phyloP scores from a whole-genome alignment of 805 yeast genomes.

The Yarrowia porcina region DNA sequence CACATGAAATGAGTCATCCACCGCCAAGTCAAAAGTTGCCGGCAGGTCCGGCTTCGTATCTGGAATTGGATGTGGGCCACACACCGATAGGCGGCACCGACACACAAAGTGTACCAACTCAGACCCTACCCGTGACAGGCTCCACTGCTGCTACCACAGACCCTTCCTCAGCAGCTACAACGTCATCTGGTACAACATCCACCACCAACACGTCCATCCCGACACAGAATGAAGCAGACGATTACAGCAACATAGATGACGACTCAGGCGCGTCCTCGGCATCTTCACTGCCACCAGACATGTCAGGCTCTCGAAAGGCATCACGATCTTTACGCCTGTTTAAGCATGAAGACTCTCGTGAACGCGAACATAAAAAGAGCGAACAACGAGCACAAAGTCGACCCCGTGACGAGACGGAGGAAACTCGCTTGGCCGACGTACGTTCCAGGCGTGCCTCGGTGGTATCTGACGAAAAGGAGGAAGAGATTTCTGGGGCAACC shows the following conservation, averaged over 20 bases:
- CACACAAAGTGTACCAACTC: not conserved
- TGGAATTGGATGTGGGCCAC: conserved; percentile 22
- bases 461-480: conserved; percentile 31
- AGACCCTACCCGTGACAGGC: not conserved
- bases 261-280: conserved; percentile 1
- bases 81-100: conserved; percentile 6
- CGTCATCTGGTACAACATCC: not conserved
- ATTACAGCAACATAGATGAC: not conserved
- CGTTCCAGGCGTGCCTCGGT: not conserved
- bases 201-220: conserved; percentile 13
- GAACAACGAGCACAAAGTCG: conserved; percentile 3
- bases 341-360: conserved; percentile 31
- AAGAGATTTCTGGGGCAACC: conserved; percentile 37
- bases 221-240: conserved; percentile 3
- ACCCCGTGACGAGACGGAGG: not conserved
- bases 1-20: conserved; percentile 23
- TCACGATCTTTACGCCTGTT: conserved; percentile 41
- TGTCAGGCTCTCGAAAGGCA: conserved; percentile 39
- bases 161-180: conserved; percentile 1
- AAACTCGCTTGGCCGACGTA: not conserved
- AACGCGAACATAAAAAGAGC: conserved; percentile 5
- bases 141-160: not conserved
- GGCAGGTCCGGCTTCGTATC: conserved; percentile 25
- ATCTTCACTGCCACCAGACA: conserved; percentile 4
- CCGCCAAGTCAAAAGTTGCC: conserved; percentile 23